phyloP scores from a whole-genome alignment of 139 green algal species.

The Pseudopediastrum boryanum region DNA sequence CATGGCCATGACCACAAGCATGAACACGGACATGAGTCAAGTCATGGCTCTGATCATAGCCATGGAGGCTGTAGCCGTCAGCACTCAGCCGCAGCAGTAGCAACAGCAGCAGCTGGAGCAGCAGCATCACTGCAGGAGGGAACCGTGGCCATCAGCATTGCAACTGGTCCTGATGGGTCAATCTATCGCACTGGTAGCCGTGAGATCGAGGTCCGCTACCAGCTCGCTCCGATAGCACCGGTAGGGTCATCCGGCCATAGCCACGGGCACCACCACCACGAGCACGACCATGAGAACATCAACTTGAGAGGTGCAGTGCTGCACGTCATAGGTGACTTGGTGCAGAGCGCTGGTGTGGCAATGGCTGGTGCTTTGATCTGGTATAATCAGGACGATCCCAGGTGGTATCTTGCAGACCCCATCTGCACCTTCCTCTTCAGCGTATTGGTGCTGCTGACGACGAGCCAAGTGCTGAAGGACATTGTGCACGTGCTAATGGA shows the following conservation, averaged over 20 bases:
- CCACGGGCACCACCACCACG: constrained; percentile 53
- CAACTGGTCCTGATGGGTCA: background rate
- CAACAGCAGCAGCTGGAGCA: constrained; percentile 14
- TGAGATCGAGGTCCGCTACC: constrained; percentile 33
- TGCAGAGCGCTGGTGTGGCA: constrained; percentile 90
- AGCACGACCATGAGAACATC: constrained; percentile 52
- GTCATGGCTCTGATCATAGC: background rate
- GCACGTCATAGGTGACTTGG: constrained; percentile 92
- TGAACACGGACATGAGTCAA: background rate
- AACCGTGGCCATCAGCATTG: background rate
- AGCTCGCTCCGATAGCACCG: constrained; percentile 6
- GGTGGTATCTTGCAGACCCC: constrained; percentile 77
- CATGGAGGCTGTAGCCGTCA: too few species aligned
- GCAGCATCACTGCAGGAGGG: background rate
- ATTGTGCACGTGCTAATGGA: constrained; percentile 95
- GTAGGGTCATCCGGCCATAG: constrained; percentile 14
- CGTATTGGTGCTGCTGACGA: constrained; percentile 88
- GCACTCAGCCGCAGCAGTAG: constrained; percentile 4
- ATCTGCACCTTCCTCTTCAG: constrained; percentile 96
- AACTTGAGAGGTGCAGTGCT: constrained; percentile 84
- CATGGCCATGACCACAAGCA: constrained; percentile 33
- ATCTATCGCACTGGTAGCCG: constrained; percentile 6
- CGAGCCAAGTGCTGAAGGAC: constrained; percentile 76
- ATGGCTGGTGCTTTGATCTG: constrained; percentile 90
- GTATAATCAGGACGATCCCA: constrained; percentile 74